Base-by-base conservation (phyloP, 2,329 filamentous ascomycete species). In the Diaporthe velutina region DNA sequence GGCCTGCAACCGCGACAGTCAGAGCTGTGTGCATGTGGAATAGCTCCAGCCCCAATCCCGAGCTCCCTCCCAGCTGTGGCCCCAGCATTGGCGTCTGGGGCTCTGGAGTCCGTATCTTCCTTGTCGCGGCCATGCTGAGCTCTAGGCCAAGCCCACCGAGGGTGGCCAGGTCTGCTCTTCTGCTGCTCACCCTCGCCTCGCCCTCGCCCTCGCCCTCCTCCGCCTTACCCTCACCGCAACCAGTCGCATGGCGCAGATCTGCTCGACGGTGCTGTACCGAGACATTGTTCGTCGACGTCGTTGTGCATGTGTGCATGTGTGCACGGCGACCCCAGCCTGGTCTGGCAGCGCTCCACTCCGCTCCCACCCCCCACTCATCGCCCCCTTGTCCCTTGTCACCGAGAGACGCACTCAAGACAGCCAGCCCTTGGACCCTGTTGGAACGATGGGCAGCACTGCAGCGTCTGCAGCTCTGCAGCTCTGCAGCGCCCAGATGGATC, bases 231-330 rank as follows among this genome's bases (percentile, higher is more conserved):
- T 52, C 61, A 73, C 52, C 70, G 71, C 70, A 54, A 72, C 67
- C 54, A 58, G 60, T 60, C 71, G 64, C 71, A 68, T 73, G 71
- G 33, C 38, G 70, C 70, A 73, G 45, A 48, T 61, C 71, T 68
- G 30, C n/a, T 35, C 17, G n/a, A 52, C 45, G 48, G 45, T 6
- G 22, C 64, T 54, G 64, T 40, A 54, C 64, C 64, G 64, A 68
- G 64, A 68, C 64, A 68, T 68, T 68, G 64, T 66, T 38, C 54
- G 73, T 70, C 70, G 75, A 76, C 75, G 73, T 76, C 75, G 73
- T 76, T 30, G 73, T 54, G 71, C 74, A 67, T 74, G 50, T 48
- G 55, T 60, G 55, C 30, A 38, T 25, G 33, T 40, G 73, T 60
- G 67, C 74, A 67, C 71, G 42, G 71, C 66, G 40, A 71, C 38